Conservation (phyloP, 805 yeast genomes). For the Ogataea ganodermae region DNA sequence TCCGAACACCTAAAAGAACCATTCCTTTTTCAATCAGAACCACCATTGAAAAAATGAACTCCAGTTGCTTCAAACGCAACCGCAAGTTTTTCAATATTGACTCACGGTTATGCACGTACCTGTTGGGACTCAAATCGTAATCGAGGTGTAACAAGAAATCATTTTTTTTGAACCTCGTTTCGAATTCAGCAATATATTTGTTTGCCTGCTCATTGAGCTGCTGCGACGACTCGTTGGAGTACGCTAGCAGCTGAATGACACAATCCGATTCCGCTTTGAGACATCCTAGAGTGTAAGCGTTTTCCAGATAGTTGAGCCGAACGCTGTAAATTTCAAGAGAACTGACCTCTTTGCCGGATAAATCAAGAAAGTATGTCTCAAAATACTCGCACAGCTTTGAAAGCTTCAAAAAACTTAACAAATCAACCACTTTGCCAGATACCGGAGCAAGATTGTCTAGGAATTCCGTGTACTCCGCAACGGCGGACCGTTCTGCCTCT, state of each 20-base stretch:
- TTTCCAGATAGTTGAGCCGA: conserved; percentile 7
- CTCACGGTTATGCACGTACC: conserved; percentile 13
- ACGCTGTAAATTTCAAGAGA: conserved; percentile 16
- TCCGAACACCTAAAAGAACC: conserved; percentile 4
- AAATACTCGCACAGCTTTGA: conserved; percentile 8
- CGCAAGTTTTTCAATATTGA: not conserved
- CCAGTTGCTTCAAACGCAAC: not conserved
- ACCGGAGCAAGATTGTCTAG: conserved; percentile 5
- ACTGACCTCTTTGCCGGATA: not conserved
- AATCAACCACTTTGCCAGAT: not conserved
- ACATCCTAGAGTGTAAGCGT: conserved; percentile 8
- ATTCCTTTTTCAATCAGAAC: conserved; percentile 10
- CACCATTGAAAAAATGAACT: not conserved
- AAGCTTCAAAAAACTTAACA: conserved; percentile 17
- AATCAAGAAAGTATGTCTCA: conserved; percentile 3
- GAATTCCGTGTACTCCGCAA: conserved; percentile 9
- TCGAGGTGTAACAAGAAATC: conserved; percentile 6
- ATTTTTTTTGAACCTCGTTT: conserved; percentile 4
- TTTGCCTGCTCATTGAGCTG: not conserved
- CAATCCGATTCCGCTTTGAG: conserved; percentile 6
- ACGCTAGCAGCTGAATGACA: conserved; percentile 8
- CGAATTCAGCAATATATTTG: conserved; percentile 9
- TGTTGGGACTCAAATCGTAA: conserved; percentile 1
- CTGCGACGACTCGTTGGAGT: conserved; percentile 7
- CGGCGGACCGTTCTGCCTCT: conserved; percentile 14